Evolutionary conservation across 805 yeast species (phyloP).

Genomic region (Candida caryicola): DNA sequence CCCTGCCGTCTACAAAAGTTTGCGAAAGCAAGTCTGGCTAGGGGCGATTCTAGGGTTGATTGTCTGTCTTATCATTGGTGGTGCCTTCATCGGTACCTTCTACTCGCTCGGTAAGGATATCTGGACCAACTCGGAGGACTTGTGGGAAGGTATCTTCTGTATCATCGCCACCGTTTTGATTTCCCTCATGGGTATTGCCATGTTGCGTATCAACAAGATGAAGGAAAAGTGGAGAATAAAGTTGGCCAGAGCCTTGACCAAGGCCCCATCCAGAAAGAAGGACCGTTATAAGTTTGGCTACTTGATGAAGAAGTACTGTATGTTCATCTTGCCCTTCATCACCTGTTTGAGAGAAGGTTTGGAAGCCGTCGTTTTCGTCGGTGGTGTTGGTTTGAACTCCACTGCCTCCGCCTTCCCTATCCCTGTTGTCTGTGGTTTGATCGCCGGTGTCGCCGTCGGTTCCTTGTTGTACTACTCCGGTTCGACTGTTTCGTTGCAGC

Average conservation of each 20-base stretch:
- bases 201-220: constrained; percentile 95
- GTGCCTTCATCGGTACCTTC: constrained; percentile 92
- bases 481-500: constrained; percentile 75
- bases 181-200: constrained; percentile 91
- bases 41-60: constrained; percentile 75
- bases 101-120: constrained; percentile 77
- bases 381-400: constrained; percentile 40
- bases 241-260: constrained; percentile 79
- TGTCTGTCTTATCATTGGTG: constrained; percentile 81
- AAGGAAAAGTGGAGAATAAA: constrained; percentile 95
- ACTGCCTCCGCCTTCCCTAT: constrained; percentile 81
- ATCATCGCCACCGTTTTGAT: constrained; percentile 87
- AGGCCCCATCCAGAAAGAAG: constrained; percentile 47
- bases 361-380: constrained; percentile 45
- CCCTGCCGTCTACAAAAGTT: constrained; percentile 52
- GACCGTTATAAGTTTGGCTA: constrained; percentile 44
- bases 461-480: constrained; percentile 75
- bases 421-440: constrained; percentile 85
- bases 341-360: constrained; percentile 24
- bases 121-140: constrained; percentile 83
- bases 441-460: constrained; percentile 78
- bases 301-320: constrained; percentile 27
- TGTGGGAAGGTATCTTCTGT: constrained; percentile 97
- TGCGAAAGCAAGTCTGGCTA: constrained; percentile 80
- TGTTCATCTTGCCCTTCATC: constrained; percentile 26